A percentile compares a stretch with the other conserved stretches of the same genome.
Conservation (phyloP, 257 asterid genomes). For the Primulina eburnea region DNA sequence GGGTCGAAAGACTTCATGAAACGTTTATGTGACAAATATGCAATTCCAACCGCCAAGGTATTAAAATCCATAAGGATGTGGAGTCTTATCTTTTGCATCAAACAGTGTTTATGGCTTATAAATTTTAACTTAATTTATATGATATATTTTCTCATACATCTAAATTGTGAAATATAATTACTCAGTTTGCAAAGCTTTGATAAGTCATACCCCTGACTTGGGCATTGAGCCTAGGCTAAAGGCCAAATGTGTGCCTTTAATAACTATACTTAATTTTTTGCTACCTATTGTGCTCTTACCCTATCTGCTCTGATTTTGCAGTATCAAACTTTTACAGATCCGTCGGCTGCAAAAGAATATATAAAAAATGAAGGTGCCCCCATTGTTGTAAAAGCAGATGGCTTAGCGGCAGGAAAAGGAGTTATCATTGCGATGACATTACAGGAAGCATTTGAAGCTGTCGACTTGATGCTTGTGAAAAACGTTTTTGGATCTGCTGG, state of each 20-base stretch:
- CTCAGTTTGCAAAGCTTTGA: neutral
- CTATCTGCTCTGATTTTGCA: slow-evolving; percentile 34
- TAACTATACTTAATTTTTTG: neutral
- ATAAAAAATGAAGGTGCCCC: slow-evolving; percentile 77
- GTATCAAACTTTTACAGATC: slow-evolving; percentile 74
- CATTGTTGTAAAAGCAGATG: slow-evolving; percentile 88
- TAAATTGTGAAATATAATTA: no score
- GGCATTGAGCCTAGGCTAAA: neutral
- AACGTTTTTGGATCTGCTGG: slow-evolving; percentile 84
- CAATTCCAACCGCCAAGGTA: slow-evolving; percentile 93
- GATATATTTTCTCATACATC: neutral
- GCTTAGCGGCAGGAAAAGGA: slow-evolving; percentile 96
- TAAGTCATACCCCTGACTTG: neutral
- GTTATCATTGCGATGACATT: slow-evolving; percentile 79
- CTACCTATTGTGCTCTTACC: neutral
- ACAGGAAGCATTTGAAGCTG: slow-evolving; percentile 81
- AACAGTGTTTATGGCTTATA: no score
- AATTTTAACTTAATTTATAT: no score
- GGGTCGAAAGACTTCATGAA: slow-evolving; percentile 94
- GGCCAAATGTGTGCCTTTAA: neutral
- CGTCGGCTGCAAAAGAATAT: slow-evolving; percentile 69
- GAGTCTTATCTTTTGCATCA: neutral
- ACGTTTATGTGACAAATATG: slow-evolving; percentile 79
- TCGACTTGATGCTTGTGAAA: slow-evolving; percentile 83
- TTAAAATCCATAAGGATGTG: neutral